These are phyloP conservation scores for Vitis labrusca DNA, from an alignment of 164 flowering plant species.

Conservation along the genomic window DNA sequence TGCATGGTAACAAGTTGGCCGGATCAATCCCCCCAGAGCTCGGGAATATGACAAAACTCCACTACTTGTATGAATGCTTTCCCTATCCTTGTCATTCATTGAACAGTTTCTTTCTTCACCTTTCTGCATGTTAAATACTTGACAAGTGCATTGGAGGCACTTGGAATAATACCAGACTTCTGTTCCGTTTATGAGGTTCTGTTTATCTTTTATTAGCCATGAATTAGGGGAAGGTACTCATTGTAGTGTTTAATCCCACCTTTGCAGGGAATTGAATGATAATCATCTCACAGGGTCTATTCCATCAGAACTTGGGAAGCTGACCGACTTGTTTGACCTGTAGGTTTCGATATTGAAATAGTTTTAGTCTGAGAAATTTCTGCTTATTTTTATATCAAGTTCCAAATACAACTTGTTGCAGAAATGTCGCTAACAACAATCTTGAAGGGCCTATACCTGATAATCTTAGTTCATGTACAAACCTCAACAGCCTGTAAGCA, in stretches of 20 bases:
- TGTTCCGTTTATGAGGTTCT: neutral
- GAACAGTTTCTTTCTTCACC: neutral
- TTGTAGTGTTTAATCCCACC: neutral
- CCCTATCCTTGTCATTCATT: too few species aligned
- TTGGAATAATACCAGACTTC: neutral
- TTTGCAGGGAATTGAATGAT: conserved; percentile 76
- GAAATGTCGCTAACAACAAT: conserved; percentile 86
- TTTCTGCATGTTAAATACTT: neutral
- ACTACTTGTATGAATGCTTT: conserved; percentile 61
- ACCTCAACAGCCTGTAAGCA: conserved; percentile 90
- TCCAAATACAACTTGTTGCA: conserved; percentile 25
- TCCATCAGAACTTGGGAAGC: conserved; percentile 93
- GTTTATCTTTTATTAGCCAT: neutral
- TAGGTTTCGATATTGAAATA: conserved; percentile 29
- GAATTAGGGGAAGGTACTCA: neutral
- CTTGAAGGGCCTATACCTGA: conserved; percentile 92
- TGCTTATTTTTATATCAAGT: neutral
- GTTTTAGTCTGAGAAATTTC: neutral
- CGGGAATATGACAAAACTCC: conserved; percentile 95
- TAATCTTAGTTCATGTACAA: conserved; percentile 86
- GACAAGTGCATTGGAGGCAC: neutral
- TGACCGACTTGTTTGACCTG: conserved; percentile 90
- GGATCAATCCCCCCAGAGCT: conserved; percentile 91
- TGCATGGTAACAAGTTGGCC: conserved; percentile 81
- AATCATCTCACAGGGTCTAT: conserved; percentile 76